Evolutionary conservation across 2,329 filamentous ascomycete genomes (phyloP).

Genomic region (Penicillium sp.): DNA sequence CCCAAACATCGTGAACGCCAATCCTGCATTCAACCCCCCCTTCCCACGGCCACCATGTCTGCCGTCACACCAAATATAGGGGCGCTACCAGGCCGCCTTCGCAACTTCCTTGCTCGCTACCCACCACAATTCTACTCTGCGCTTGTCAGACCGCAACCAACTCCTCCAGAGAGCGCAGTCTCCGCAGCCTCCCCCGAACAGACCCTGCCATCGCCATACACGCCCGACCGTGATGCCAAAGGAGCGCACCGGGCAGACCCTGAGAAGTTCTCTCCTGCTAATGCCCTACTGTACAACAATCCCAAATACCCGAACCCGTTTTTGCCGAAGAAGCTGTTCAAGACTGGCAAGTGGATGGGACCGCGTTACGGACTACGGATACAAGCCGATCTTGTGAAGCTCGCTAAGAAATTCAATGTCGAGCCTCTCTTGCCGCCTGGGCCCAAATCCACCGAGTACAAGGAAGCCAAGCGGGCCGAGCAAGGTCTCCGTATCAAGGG

Average conservation of each 20-base stretch:
- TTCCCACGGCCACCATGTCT: conserved; percentile 18
- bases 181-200: conserved; percentile 20
- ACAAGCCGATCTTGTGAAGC: conserved; percentile 86
- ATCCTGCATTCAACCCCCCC: not conserved
- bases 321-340: conserved; percentile 70
- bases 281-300: conserved; percentile 36
- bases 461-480: conserved; percentile 69
- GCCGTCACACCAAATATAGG: conserved; percentile 19
- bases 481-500: conserved; percentile 82
- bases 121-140: conserved; percentile 62
- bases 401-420: conserved; percentile 74
- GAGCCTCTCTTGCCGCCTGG: conserved; percentile 76
- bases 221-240: conserved; percentile 44
- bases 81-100: conserved; percentile 68
- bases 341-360: conserved; percentile 78
- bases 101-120: conserved; percentile 85
- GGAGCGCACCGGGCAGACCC: conserved; percentile 36
- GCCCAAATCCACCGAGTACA: conserved; percentile 67
- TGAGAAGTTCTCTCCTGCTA: conserved; percentile 30
- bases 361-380: conserved; percentile 78
- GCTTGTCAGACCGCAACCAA: conserved; percentile 30
- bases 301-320: conserved; percentile 72
- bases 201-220: conserved; percentile 39
- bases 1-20: conserved; percentile 2
- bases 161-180: conserved; percentile 23